phyloP scores from a whole-genome alignment of 371 early-diverging fungal species.

The Basidiobolus heterosporus region DNA sequence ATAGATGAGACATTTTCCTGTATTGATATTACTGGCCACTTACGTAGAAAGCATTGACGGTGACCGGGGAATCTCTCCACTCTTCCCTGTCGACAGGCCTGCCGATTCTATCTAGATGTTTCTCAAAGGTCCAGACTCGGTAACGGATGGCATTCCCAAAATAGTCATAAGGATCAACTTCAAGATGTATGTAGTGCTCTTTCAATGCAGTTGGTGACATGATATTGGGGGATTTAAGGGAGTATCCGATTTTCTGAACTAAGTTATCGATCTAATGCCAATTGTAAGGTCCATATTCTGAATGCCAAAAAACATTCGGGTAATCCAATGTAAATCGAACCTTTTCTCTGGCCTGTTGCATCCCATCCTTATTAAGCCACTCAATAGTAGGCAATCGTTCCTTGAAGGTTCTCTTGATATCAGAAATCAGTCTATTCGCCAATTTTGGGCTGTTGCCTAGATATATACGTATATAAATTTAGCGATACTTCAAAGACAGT shows the following conservation, averaged over 20 bases:
- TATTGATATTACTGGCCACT: neutral
- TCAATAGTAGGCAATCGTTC: slow-evolving; percentile 18
- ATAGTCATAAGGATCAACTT: slow-evolving; percentile 12
- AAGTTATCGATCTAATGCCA: slow-evolving; percentile 2
- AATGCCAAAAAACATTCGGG: neutral
- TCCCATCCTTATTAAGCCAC: slow-evolving; percentile 34
- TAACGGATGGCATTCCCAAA: slow-evolving; percentile 22
- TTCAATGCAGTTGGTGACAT: slow-evolving; percentile 20
- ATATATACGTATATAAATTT: neutral
- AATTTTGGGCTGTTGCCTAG: slow-evolving; percentile 15
- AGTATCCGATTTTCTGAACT: slow-evolving; percentile 27
- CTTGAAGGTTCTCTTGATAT: slow-evolving; percentile 19
- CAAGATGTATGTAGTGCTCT: slow-evolving; percentile 20
- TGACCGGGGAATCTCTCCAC: slow-evolving; percentile 37
- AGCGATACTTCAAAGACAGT: neutral
- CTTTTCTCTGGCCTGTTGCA: slow-evolving; percentile 24
- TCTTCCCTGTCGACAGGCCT: slow-evolving; percentile 21
- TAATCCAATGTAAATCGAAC: slow-evolving; percentile 11
- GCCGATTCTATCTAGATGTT: slow-evolving; percentile 9
- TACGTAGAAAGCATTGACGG: slow-evolving; percentile 39
- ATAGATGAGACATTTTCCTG: too few species aligned
- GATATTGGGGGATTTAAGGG: slow-evolving; percentile 23
- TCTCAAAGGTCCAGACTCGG: slow-evolving; percentile 10
- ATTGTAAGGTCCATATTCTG: neutral
- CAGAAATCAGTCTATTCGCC: slow-evolving; percentile 17